These are phyloP conservation scores for Eucalyptus urophylla DNA, from an alignment of 345 rosid genomes.

Conservation along the genomic window DNA sequence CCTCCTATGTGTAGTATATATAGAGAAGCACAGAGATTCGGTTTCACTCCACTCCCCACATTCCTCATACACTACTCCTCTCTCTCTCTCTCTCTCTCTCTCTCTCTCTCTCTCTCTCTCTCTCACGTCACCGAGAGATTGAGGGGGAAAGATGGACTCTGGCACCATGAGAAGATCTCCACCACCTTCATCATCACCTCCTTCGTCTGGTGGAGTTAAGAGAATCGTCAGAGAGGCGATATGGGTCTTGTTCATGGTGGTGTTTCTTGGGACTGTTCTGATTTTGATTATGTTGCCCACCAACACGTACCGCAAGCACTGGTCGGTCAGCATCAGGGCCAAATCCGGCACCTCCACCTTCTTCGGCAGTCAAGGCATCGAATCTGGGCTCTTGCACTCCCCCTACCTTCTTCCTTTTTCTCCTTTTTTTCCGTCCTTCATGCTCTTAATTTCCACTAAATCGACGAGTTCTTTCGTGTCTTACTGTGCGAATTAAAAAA, in stretches of 20 bases:
- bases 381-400: not conserved
- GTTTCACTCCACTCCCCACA: not conserved
- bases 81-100: not conserved
- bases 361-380: conserved; percentile 49
- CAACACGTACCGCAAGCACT: conserved; percentile 17
- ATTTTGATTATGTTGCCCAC: conserved; percentile 70
- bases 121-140: not conserved
- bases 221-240: conserved; percentile 8
- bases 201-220: not conserved
- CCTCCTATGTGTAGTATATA: not conserved
- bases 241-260: conserved; percentile 14
- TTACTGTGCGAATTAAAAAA: not conserved
- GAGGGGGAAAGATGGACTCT: not conserved
- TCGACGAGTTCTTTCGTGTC: not conserved
- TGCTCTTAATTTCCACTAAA: not conserved
- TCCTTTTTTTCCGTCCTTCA: not conserved
- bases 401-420: not conserved
- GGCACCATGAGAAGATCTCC: not conserved
- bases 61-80: not conserved
- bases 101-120: not conserved
- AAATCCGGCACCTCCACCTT: conserved; percentile 24
- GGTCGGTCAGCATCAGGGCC: conserved; percentile 24
- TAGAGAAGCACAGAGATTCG: not conserved
- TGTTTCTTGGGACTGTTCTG: conserved; percentile 38
- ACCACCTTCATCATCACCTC: not conserved